A percentile compares a stretch with the other conserved stretches of the same genome.
Conservation (phyloP, 495 filamentous ascomycete species). For the Oidiodendron maius region DNA sequence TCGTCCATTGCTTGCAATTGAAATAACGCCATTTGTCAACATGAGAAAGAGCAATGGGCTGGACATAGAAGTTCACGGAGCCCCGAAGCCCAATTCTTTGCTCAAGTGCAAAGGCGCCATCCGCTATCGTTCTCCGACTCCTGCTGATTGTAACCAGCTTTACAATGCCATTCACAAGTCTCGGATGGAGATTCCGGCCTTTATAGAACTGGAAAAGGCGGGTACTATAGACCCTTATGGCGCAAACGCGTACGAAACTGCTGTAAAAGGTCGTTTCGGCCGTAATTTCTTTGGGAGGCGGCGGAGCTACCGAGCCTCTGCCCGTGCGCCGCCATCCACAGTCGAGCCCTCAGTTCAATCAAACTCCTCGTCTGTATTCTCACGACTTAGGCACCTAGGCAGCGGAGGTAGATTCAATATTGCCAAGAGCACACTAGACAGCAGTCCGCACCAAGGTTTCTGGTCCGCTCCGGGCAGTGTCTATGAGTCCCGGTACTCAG, state of each 20-base stretch:
- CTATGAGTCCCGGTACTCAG: conserved; percentile 48
- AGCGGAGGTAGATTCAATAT: conserved; percentile 62
- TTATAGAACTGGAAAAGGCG: conserved; percentile 69
- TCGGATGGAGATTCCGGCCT: conserved; percentile 82
- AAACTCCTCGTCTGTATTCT: conserved; percentile 46
- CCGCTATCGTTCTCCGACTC: conserved; percentile 71
- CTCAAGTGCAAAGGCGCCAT: conserved; percentile 56
- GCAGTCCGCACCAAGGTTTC: conserved; percentile 29
- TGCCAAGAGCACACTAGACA: conserved; percentile 47
- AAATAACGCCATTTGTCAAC: conserved; percentile 83
- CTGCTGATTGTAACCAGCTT: conserved; percentile 70
- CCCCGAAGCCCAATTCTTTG: conserved; percentile 63
- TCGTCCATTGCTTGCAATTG: conserved; percentile 66
- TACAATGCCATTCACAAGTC: conserved; percentile 80
- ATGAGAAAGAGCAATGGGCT: conserved; percentile 83
- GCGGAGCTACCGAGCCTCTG: conserved; percentile 51
- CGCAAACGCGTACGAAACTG: conserved; percentile 20
- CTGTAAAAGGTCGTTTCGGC: conserved; percentile 19
- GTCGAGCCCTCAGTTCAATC: conserved; percentile 23
- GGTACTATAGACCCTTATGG: conserved; percentile 45
- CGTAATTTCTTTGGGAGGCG: conserved; percentile 49
- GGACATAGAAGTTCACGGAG: conserved; percentile 89
- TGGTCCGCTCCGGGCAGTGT: conserved; percentile 49
- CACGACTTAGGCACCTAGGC: conserved; percentile 49
- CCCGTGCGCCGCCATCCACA: conserved; percentile 37